Evolutionary conservation across 73 alveolate species (phyloP).

Genomic region (Paramecium primaurelia): DNA sequence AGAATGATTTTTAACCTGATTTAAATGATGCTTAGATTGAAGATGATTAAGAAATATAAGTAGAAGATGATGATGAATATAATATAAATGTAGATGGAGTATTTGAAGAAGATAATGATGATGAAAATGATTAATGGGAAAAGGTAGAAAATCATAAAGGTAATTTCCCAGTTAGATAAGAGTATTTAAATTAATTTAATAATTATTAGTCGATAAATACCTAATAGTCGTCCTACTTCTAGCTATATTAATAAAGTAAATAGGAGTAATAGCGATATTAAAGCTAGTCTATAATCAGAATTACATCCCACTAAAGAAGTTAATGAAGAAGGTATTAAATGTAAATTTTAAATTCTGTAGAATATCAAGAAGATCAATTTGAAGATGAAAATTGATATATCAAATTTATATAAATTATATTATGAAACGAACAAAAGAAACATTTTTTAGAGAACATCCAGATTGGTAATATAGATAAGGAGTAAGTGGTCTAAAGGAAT

Average conservation of each 20-base stretch:
- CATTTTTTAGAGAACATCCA: neutral
- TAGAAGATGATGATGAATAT: conserved; percentile 35
- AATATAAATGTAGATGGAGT: conserved; percentile 15
- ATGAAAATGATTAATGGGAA: conserved; percentile 47
- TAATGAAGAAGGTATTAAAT: neutral
- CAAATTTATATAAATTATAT: neutral
- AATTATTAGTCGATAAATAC: conserved; percentile 38
- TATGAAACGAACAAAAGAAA: neutral
- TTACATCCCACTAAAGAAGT: neutral
- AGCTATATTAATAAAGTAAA: conserved; percentile 12
- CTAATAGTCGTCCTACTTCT: conserved; percentile 44
- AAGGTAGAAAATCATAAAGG: conserved; percentile 20
- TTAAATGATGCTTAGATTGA: neutral
- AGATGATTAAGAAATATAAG: neutral
- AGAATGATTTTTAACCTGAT: neutral
- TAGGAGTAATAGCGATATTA: neutral
- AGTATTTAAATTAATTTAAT: neutral
- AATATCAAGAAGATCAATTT: neutral
- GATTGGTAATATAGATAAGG: neutral
- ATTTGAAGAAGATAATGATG: conserved; percentile 36
- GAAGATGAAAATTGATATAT: conserved; percentile 20
- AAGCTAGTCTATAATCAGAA: neutral
- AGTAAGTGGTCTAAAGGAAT: neutral
- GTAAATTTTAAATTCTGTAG: neutral
- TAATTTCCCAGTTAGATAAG: conserved; percentile 23